phyloP scores from a whole-genome alignment of 2,329 filamentous ascomycete species.

The Colletotrichum destructivum region DNA sequence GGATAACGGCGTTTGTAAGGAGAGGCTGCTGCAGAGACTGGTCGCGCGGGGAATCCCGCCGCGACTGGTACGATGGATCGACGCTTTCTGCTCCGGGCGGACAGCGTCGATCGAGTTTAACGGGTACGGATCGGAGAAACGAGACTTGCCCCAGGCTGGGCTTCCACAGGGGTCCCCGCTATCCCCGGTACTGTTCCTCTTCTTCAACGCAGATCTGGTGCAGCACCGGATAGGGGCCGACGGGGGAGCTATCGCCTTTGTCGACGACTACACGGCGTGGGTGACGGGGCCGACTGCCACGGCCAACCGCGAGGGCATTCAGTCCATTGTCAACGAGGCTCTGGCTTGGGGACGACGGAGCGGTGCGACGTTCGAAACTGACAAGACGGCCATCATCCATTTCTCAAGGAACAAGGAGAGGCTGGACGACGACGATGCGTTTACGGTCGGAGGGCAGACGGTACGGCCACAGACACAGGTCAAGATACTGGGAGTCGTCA shows the following conservation, averaged over 20 bases:
- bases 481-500: no score
- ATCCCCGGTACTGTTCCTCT: conserved; percentile 54
- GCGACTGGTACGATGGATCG: conserved; percentile 42
- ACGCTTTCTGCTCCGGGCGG: conserved; percentile 46
- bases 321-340: neutral
- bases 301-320: neutral
- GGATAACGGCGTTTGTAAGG: no score
- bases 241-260: conserved; percentile 46
- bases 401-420: no score
- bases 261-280: neutral
- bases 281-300: neutral
- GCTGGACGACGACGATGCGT: no score
- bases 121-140: conserved; percentile 40
- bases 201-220: conserved; percentile 48
- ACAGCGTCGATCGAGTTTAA: conserved; percentile 46
- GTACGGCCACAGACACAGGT: no score
- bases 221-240: conserved; percentile 47
- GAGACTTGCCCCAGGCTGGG: conserved; percentile 45
- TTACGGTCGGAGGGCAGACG: no score
- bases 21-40: no score
- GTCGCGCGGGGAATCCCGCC: conserved; percentile 45
- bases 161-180: conserved; percentile 53
- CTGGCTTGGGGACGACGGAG: neutral
- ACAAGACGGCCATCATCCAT: no score
- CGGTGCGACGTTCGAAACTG: no score